phyloP scores from a whole-genome alignment of 2,329 filamentous ascomycete species.

The Camillea tinctor region DNA sequence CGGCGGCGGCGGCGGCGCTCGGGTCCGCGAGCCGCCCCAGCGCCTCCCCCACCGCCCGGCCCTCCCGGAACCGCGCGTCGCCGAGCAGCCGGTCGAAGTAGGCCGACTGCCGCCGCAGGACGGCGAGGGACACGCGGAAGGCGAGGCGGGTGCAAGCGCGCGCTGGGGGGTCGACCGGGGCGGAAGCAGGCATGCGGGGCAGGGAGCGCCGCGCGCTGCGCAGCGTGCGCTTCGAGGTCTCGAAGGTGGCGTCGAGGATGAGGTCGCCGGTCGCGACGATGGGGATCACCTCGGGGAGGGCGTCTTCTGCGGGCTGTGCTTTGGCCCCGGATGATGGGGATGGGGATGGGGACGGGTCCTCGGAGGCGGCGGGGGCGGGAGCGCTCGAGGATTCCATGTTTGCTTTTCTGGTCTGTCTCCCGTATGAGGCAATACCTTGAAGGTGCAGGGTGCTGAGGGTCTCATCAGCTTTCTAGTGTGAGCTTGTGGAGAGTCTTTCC shows the following conservation, averaged over 20 bases:
- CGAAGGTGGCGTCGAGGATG: conserved; percentile 64
- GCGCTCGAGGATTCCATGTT: conserved; percentile 29
- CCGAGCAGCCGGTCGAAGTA: conserved; percentile 70
- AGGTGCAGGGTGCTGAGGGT: conserved; percentile 23
- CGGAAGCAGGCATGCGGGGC: conserved; percentile 9
- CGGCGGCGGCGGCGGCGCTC: conserved; percentile 44
- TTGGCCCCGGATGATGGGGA: conserved; percentile 8
- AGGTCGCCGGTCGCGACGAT: conserved; percentile 62
- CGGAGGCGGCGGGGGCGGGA: conserved; percentile 12
- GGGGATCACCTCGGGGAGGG: conserved; percentile 40
- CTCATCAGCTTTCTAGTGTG: conserved; percentile 28
- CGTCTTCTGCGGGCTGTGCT: neutral
- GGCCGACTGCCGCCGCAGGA: conserved; percentile 60
- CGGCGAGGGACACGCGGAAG: conserved; percentile 60
- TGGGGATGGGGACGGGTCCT: conserved; percentile 19
- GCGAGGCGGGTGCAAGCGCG: conserved; percentile 41
- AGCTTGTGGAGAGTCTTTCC: neutral
- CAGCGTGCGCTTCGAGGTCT: conserved; percentile 54
- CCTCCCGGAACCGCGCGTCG: conserved; percentile 63
- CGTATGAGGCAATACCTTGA: conserved; percentile 36
- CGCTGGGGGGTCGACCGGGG: conserved; percentile 20
- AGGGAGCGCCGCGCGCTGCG: conserved; percentile 36
- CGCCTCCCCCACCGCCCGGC: conserved; percentile 49
- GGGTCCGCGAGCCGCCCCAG: conserved; percentile 50
- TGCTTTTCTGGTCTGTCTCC: conserved; percentile 28